A percentile compares a stretch with the other conserved stretches of the same genome.
Conservation (phyloP, 768 basidiomycete genomes). For the Lanmaoa pseudosensibilis region DNA sequence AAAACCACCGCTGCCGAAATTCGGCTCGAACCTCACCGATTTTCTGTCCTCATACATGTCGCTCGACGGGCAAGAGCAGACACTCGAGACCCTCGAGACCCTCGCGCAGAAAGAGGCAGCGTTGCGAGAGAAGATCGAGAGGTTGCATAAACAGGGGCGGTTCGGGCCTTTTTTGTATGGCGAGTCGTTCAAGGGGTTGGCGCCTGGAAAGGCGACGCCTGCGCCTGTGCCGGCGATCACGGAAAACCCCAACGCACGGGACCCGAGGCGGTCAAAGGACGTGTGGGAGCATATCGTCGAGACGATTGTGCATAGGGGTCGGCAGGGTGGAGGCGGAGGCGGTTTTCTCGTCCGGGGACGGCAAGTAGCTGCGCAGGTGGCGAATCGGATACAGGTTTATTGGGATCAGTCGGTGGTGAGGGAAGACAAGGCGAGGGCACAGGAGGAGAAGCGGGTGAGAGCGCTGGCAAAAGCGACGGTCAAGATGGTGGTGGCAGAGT, state of each 20-base stretch:
- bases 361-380: constrained; percentile 54
- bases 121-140: constrained; percentile 43
- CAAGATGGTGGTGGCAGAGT: constrained; percentile 69
- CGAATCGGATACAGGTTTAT: constrained; percentile 65
- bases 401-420: constrained; percentile 69
- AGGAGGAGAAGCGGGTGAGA: constrained; percentile 67
- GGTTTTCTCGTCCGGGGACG: constrained; percentile 31
- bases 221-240: constrained; percentile 7
- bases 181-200: constrained; percentile 18
- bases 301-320: constrained; percentile 36
- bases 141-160: constrained; percentile 48
- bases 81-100: constrained; percentile 37
- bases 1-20: constrained; percentile 51
- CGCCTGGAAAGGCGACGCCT: background rate
- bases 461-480: constrained; percentile 71
- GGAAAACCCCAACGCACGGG: constrained; percentile 21
- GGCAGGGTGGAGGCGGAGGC: constrained; percentile 13
- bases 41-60: constrained; percentile 65
- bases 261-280: constrained; percentile 38
- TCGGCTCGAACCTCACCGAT: constrained; percentile 51
- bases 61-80: constrained; percentile 50
- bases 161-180: constrained; percentile 41
- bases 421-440: constrained; percentile 55
- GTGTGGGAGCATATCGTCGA: constrained; percentile 62
- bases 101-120: constrained; percentile 45